Percentiles rank a stretch among this genome's conserved stretches.
Conservation (phyloP, 2,329 filamentous ascomycete species). For the Penicillium thymicola region DNA sequence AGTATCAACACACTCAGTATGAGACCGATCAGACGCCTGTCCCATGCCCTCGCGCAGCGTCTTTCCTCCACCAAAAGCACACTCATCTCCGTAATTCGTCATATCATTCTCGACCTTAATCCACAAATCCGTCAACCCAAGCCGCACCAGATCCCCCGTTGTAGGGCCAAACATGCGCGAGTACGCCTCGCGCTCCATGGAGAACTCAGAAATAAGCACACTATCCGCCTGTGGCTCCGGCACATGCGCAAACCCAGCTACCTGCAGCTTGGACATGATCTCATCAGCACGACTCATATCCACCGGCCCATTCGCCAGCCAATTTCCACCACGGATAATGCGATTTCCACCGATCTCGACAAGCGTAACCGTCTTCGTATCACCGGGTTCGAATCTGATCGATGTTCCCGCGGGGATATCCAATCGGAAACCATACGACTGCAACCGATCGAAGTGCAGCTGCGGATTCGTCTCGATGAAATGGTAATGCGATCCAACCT, state of each 20-base stretch:
- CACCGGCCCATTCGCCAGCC: conserved; percentile 68
- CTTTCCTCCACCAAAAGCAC: conserved; percentile 92
- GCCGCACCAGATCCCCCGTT: conserved; percentile 75
- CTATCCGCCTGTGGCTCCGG: conserved; percentile 61
- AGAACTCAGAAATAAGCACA: conserved; percentile 58
- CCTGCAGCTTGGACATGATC: conserved; percentile 65
- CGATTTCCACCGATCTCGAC: conserved; percentile 82
- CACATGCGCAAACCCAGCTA: conserved; percentile 73
- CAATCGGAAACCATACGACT: conserved; percentile 78
- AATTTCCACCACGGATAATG: conserved; percentile 81
- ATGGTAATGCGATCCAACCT: conserved; percentile 89
- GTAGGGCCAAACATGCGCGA: conserved; percentile 90
- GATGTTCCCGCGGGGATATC: conserved; percentile 91
- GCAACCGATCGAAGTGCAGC: conserved; percentile 79
- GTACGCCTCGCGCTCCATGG: conserved; percentile 76
- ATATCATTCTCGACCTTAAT: conserved; percentile 83
- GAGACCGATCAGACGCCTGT: conserved; percentile 73
- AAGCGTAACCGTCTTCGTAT: conserved; percentile 82
- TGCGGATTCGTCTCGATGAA: conserved; percentile 93
- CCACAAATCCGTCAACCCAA: conserved; percentile 86
- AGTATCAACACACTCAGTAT: conserved; percentile 72
- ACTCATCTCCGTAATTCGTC: conserved; percentile 86
- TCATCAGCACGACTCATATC: conserved; percentile 61
- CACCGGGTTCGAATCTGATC: conserved; percentile 89
- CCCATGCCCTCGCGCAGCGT: conserved; percentile 94